Evolutionary conservation across 192 early-diverging fungal genomes (phyloP), one percentile per base, ranked within the genome.

Genomic region (Entomortierella chlamydospora): DNA sequence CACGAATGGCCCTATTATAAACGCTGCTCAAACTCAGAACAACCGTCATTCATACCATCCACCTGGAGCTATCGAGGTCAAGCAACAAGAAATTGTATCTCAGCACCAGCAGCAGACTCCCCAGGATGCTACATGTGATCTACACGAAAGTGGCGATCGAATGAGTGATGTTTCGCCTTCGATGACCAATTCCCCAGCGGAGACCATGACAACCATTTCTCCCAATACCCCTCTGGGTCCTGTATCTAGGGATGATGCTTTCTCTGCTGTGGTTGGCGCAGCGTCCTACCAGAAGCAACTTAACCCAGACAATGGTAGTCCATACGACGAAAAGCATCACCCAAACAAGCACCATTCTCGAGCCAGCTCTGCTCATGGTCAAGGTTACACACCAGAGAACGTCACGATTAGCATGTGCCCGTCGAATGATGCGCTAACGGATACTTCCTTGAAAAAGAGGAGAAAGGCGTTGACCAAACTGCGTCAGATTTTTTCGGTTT

Each of bases 151-250:
- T 10, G 73, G 68, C n/a, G 73, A 68, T 20, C 34, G 57, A 17
- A 77, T 77, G 73, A 68, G 65, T 30, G 73, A 77, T 28, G 73
- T 77, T 50, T 77, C 66, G 4, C 64, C 73, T 25, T 72, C 70
- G 0, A 57, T 64, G 61, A 42, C 39, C 42, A 77, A 25, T 28
- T 77, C 73, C 4, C 73, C 73, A 1, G 68, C 73, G 1, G 73
- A 77, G 51, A 77, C 73, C 33, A 68, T 77, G 73, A 65, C 73
- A 1, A 77, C 73, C 31, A 77, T 77, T 58, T 77, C 73, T 7
- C 73, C 73, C 11, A 63, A 53, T 41, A 77, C 73, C 0, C 73
- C 73, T 22, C 47, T 72, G 0, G 70, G 43, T 2, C 70, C 57
- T 5, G 26, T 42, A 12, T 62, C 59, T 22, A 61, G 43, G n/a